These are phyloP conservation scores for Luffa aegyptiaca DNA, from an alignment of 306 rosid genomes.

Conservation along the genomic window DNA sequence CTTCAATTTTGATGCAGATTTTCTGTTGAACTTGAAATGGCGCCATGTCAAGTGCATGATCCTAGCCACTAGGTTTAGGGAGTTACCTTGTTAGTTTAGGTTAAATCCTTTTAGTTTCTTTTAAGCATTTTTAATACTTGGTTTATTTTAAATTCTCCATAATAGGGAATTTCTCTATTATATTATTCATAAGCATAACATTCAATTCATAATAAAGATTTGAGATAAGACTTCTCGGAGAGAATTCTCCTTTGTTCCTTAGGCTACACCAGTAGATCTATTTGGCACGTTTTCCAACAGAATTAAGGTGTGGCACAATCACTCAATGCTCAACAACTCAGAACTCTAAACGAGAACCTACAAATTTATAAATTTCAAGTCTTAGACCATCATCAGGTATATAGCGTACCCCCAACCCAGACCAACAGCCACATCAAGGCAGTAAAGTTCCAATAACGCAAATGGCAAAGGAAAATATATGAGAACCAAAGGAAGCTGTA, in stretches of 20 bases:
- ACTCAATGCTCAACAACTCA: neutral
- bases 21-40: neutral
- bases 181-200: no score
- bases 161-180: no score
- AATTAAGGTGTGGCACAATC: neutral
- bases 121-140: no score
- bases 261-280: neutral
- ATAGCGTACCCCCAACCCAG: neutral
- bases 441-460: neutral
- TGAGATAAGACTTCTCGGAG: no score
- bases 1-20: neutral
- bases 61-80: neutral
- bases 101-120: no score
- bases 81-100: no score
- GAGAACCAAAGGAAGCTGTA: conserved; percentile 6
- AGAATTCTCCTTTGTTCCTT: no score
- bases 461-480: neutral
- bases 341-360: neutral
- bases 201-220: no score
- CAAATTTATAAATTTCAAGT: neutral
- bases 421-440: neutral
- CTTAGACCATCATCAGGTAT: neutral
- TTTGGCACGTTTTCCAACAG: neutral
- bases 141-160: no score
- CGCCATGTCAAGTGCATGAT: neutral